Conservation (phyloP, 2,329 filamentous ascomycete species). For the Cordyceps pruinosa region DNA sequence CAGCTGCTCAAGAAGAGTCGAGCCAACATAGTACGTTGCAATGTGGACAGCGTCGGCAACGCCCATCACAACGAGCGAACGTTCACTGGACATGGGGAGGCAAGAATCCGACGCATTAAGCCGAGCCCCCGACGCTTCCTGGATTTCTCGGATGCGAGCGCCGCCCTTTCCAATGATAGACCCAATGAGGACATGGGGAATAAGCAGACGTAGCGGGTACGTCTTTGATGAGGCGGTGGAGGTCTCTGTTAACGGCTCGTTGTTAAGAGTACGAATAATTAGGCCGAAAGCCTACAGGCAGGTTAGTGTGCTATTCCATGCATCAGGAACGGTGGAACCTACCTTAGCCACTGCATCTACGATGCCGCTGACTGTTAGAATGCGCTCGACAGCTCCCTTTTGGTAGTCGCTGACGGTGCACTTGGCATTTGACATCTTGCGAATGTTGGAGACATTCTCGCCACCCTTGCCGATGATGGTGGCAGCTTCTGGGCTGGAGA, state of each 20-base stretch:
- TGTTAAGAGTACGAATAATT: constrained; percentile 96
- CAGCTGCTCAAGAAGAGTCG: constrained; percentile 94
- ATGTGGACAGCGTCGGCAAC: constrained; percentile 98
- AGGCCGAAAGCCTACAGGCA: constrained; percentile 75
- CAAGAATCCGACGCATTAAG: constrained; percentile 95
- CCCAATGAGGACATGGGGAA: constrained; percentile 94
- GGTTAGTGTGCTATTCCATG: constrained; percentile 21
- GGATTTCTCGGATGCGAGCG: constrained; percentile 93
- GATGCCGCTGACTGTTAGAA: constrained; percentile 91
- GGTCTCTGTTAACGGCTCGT: constrained; percentile 80
- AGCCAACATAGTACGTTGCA: constrained; percentile 96
- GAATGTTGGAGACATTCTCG: constrained; percentile 96
- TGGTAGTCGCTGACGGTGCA: constrained; percentile 99
- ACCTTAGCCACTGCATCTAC: constrained; percentile 97
- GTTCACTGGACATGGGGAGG: constrained; percentile 88
- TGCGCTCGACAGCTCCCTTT: constrained; percentile 92
- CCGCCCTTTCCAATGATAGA: constrained; percentile 98
- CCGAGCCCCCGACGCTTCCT: constrained; percentile 92
- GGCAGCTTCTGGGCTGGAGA: constrained; percentile 93
- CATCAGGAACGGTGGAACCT: constrained; percentile 23
- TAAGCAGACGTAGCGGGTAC: constrained; percentile 88
- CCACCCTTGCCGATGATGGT: constrained; percentile 98
- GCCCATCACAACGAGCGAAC: constrained; percentile 95
- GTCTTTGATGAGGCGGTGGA: constrained; percentile 95
- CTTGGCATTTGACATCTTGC: constrained; percentile 90